Evolutionary conservation across 805 yeast genomes (phyloP).

Genomic region (Clavispora asparagi): DNA sequence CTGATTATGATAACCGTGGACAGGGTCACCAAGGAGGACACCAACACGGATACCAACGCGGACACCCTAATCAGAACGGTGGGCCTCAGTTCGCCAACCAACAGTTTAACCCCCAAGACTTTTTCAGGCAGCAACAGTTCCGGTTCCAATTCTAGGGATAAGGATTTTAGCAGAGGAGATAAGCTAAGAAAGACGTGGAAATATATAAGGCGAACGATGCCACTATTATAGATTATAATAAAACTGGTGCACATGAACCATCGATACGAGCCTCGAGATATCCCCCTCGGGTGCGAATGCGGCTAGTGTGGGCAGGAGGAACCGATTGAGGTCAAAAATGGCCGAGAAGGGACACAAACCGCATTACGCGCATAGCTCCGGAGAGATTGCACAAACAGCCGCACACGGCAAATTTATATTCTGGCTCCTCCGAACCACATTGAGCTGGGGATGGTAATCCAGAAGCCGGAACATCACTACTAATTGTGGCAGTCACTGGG

Average conservation of each 20-base stretch:
- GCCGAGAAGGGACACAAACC: not conserved
- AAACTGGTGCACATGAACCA: not conserved
- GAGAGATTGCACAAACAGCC: not conserved
- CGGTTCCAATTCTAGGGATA: not conserved
- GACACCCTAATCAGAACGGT: constrained; percentile 1
- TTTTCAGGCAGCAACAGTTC: constrained; percentile 4
- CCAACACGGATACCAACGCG: constrained; percentile 2
- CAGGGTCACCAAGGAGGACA: constrained; percentile 6
- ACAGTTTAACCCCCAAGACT: constrained; percentile 12
- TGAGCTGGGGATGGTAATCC: too few species aligned
- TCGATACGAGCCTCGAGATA: too few species aligned
- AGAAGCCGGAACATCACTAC: too few species aligned
- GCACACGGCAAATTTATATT: too few species aligned
- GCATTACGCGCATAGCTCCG: not conserved
- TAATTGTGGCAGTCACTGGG: too few species aligned
- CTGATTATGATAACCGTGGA: constrained; percentile 59
- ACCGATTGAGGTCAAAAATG: not conserved
- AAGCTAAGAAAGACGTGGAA: not conserved
- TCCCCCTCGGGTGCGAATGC: not conserved
- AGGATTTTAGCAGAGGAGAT: too few species aligned
- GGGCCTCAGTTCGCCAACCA: constrained; percentile 3
- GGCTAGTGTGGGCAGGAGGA: not conserved
- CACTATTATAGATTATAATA: not conserved
- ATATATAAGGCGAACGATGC: not conserved
- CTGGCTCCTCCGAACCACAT: too few species aligned